Conservation (phyloP, 805 yeast genomes). For the Ogataea neopini region DNA sequence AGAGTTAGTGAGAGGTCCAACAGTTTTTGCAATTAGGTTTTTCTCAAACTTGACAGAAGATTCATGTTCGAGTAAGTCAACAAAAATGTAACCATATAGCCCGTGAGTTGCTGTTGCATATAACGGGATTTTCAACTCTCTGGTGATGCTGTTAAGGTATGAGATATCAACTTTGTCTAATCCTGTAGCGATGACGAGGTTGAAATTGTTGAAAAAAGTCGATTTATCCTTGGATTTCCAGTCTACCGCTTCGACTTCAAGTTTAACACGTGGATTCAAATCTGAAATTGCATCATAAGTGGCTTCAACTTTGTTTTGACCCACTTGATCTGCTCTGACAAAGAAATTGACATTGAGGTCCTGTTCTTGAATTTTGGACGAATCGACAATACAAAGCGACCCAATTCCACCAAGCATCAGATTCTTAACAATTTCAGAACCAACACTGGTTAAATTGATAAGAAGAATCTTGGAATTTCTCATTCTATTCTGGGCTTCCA, state of each 20-base stretch:
- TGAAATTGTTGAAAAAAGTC: slow-evolving; percentile 54
- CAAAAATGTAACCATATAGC: slow-evolving; percentile 76
- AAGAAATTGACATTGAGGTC: slow-evolving; percentile 80
- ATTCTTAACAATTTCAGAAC: slow-evolving; percentile 82
- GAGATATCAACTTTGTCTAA: slow-evolving; percentile 43
- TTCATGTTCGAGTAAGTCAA: slow-evolving; percentile 70
- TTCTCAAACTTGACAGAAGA: slow-evolving; percentile 54
- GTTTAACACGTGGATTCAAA: slow-evolving; percentile 75
- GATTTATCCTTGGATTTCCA: slow-evolving; percentile 28
- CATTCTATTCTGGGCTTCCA: slow-evolving; percentile 82
- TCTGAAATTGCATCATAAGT: slow-evolving; percentile 60
- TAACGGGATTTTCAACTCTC: slow-evolving; percentile 61
- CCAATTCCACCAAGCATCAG: slow-evolving; percentile 88
- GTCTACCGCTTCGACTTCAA: slow-evolving; percentile 44
- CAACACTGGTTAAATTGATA: slow-evolving; percentile 73
- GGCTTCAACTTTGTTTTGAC: slow-evolving; percentile 54
- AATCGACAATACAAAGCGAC: slow-evolving; percentile 68
- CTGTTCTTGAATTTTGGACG: slow-evolving; percentile 49
- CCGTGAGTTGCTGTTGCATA: slow-evolving; percentile 75
- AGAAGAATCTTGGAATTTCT: slow-evolving; percentile 70
- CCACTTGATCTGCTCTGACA: slow-evolving; percentile 55
- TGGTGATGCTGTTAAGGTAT: slow-evolving; percentile 54
- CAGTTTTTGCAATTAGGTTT: slow-evolving; percentile 47
- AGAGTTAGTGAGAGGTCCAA: slow-evolving; percentile 49
- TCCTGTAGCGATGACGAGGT: slow-evolving; percentile 77